Evolutionary conservation across 495 filamentous ascomycete genomes (phyloP).

Genomic region (Trichocladium antarcticum): DNA sequence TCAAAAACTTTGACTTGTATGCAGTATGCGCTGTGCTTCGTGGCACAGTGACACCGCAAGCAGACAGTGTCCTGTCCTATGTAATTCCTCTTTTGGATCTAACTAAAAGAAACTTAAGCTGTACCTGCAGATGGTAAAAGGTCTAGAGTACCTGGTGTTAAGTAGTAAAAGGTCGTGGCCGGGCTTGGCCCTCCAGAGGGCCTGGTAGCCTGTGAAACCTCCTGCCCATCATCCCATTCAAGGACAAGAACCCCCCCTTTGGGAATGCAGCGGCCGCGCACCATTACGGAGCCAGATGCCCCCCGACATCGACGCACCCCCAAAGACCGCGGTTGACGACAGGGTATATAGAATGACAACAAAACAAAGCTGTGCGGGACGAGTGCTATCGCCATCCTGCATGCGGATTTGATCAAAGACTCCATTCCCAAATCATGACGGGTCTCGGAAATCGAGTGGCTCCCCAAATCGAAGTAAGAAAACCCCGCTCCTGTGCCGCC

Average conservation of each 20-base stretch:
- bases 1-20: no score
- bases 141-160: conserved; percentile 1
- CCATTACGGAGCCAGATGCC: conserved; percentile 25
- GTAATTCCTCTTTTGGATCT: neutral
- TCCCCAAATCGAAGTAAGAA: no score
- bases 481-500: no score
- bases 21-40: no score
- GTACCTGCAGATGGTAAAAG: conserved; percentile 4
- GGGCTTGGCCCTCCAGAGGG: neutral
- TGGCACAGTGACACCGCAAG: neutral
- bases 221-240: neutral
- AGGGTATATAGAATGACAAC: conserved; percentile 37
- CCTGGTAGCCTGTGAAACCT: neutral
- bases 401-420: neutral
- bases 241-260: neutral
- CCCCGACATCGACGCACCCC: conserved; percentile 14
- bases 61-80: neutral
- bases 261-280: no score
- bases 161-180: neutral
- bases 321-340: conserved; percentile 23
- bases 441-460: no score
- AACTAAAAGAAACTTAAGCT: conserved; percentile 2
- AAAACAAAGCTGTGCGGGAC: conserved; percentile 20
- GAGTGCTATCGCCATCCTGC: neutral
- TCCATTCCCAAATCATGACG: no score